phyloP scores from a whole-genome alignment of 1,284 basidiomycete genomes.

The Cystobasidium slooffiae region DNA sequence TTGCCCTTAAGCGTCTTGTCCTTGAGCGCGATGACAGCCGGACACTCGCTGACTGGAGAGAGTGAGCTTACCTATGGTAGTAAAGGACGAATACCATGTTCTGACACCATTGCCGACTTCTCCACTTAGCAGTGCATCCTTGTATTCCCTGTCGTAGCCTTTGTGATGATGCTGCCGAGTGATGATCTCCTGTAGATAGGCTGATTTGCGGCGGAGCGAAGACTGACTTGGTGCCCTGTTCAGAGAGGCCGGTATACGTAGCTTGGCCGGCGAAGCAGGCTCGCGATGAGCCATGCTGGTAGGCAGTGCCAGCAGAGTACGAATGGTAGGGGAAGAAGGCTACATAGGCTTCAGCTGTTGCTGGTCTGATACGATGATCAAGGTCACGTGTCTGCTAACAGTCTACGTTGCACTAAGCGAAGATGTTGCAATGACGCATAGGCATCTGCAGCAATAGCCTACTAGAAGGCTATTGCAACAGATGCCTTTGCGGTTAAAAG shows the following conservation, averaged over 20 bases:
- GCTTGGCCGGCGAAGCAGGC: constrained; percentile 3
- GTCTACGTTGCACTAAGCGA: too few relatives aligned
- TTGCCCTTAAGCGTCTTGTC: too few relatives aligned
- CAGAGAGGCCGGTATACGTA: constrained; percentile 17
- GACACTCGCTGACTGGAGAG: too few relatives aligned
- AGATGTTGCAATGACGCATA: too few relatives aligned
- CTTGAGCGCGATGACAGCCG: too few relatives aligned
- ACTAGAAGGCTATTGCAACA: too few relatives aligned
- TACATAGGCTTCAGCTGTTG: too few relatives aligned
- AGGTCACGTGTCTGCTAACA: too few relatives aligned
- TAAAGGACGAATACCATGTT: constrained; percentile 49
- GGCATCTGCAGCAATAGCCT: too few relatives aligned
- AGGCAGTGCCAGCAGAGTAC: background rate
- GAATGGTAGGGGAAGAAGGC: too few relatives aligned
- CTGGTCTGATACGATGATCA: too few relatives aligned
- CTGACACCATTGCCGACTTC: constrained; percentile 49
- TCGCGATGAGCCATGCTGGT: background rate
- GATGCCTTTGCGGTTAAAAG: too few relatives aligned
- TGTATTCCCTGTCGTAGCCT: constrained; percentile 52
- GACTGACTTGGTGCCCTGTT: constrained; percentile 25
- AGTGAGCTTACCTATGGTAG: constrained; percentile 42
- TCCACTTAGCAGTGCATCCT: constrained; percentile 44
- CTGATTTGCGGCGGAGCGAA: constrained; percentile 39
- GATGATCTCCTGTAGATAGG: constrained; percentile 43
- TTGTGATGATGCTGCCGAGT: constrained; percentile 40